Evolutionary conservation across 2,329 filamentous ascomycete genomes (phyloP).

Genomic region (Zarea fungicola): DNA sequence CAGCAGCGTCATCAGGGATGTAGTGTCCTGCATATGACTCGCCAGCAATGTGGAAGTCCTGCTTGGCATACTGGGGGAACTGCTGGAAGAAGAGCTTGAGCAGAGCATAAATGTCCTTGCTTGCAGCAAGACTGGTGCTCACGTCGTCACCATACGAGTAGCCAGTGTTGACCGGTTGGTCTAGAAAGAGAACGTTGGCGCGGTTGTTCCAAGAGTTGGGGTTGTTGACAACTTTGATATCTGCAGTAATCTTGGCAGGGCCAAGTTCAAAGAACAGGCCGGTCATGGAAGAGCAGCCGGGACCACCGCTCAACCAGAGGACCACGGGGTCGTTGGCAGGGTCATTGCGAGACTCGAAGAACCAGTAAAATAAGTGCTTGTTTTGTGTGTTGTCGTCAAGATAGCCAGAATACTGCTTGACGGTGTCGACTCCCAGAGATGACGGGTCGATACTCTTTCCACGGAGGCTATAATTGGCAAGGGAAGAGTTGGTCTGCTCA

Average conservation of each 20-base stretch:
- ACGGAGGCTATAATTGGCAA: conserved; percentile 82
- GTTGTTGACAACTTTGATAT: conserved; percentile 79
- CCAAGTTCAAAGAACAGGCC: conserved; percentile 97
- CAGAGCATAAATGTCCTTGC: conserved; percentile 97
- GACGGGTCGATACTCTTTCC: conserved; percentile 88
- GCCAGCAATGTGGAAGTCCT: conserved; percentile 97
- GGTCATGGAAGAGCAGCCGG: conserved; percentile 93
- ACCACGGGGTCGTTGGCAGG: conserved; percentile 95
- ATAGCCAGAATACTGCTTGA: conserved; percentile 98
- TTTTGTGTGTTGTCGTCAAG: conserved; percentile 93
- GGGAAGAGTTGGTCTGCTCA: conserved; percentile 68
- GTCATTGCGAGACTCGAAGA: conserved; percentile 98
- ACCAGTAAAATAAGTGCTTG: conserved; percentile 99
- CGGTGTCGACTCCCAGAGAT: conserved; percentile 77
- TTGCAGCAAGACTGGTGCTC: conserved; percentile 88
- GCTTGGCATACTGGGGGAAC: conserved; percentile 90
- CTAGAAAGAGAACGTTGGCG: conserved; percentile 97
- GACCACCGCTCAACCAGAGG: conserved; percentile 91
- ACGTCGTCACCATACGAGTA: conserved; percentile 96
- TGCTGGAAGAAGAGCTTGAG: conserved; percentile 98
- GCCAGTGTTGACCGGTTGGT: conserved; percentile 97
- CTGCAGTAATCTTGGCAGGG: conserved; percentile 77
- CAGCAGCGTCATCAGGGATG: conserved; percentile 84
- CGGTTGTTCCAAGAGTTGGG: conserved; percentile 94
- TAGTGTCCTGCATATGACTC: conserved; percentile 96